Conservation (phyloP, 1,284 basidiomycete species). For the Rhizopogon hawkerae region DNA sequence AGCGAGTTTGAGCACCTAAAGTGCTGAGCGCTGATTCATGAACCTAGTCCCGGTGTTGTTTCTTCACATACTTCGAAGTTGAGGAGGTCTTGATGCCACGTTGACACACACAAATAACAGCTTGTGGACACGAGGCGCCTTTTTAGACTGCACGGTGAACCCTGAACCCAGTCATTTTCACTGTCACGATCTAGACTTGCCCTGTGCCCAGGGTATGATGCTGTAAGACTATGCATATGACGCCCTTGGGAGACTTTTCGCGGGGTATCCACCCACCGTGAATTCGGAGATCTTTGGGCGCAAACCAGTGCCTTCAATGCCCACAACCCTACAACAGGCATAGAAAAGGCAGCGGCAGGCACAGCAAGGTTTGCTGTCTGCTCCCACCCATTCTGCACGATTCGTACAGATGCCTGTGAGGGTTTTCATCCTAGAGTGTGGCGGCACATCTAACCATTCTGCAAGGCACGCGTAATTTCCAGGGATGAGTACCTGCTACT, state of each 20-base stretch:
- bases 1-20: not conserved
- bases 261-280: slow-evolving; percentile 1
- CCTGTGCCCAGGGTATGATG: slow-evolving; percentile 26
- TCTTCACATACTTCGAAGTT: not conserved
- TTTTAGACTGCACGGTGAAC: slow-evolving; percentile 10
- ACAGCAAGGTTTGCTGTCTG: not conserved
- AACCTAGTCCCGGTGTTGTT: not conserved
- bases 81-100: not conserved
- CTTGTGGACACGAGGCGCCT: not conserved
- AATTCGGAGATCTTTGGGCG: slow-evolving; percentile 9
- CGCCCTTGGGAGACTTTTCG: not conserved
- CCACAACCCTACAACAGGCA: slow-evolving; percentile 20
- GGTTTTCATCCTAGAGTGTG: not conserved
- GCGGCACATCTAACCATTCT: slow-evolving; percentile 3
- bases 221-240: slow-evolving; percentile 2
- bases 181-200: slow-evolving; percentile 10
- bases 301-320: slow-evolving; percentile 15
- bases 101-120: not conserved
- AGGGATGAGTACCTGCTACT: slow-evolving; percentile 40
- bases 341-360: slow-evolving; percentile 23
- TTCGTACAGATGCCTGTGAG: slow-evolving; percentile 28
- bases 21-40: not conserved
- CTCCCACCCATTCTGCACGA: not conserved
- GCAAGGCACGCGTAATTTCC: slow-evolving; percentile 25
- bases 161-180: slow-evolving; percentile 22